A percentile compares a stretch with the other conserved stretches of the same genome.
Conservation (phyloP, 1,284 basidiomycete species). For the Phellopilus nigrolimitatus region DNA sequence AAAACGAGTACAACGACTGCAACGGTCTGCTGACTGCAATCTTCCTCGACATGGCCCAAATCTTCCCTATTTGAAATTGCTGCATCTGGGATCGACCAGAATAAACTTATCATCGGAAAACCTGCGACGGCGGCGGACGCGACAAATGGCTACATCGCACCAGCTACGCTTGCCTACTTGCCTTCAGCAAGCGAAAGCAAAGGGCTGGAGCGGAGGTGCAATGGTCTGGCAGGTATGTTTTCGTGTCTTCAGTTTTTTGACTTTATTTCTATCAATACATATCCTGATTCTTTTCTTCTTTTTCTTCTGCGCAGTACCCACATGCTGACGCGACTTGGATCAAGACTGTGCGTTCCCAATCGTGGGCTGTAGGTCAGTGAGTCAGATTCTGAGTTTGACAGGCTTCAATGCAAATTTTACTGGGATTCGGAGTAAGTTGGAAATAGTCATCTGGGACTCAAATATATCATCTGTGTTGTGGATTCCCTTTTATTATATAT, state of each 20-base stretch:
- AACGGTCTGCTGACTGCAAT: conserved; percentile 21
- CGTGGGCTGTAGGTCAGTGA: conserved; percentile 3
- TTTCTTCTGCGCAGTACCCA: conserved; percentile 9
- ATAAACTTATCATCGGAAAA: conserved; percentile 28
- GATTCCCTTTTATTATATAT: no score
- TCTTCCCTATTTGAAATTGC: conserved; percentile 26
- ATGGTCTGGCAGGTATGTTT: conserved; percentile 23
- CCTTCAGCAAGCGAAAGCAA: conserved; percentile 20
- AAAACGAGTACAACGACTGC: conserved; percentile 23
- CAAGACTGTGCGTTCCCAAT: conserved; percentile 11
- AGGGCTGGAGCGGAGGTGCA: conserved; percentile 25
- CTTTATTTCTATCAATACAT: no score
- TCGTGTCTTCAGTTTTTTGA: no score
- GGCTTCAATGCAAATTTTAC: background rate
- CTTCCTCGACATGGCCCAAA: conserved; percentile 20
- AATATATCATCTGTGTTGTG: no score
- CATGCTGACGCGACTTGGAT: conserved; percentile 17
- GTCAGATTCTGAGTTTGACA: background rate
- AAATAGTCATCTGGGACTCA: background rate
- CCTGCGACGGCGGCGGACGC: conserved; percentile 23
- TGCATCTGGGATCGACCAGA: conserved; percentile 20
- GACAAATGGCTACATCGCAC: conserved; percentile 23
- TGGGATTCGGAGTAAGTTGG: background rate
- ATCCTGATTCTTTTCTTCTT: background rate
- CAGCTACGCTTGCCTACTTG: conserved; percentile 23